Evolutionary conservation across 495 filamentous ascomycete species (phyloP), one percentile per base, ranked within the genome.

Genomic region (Podospora sp.): DNA sequence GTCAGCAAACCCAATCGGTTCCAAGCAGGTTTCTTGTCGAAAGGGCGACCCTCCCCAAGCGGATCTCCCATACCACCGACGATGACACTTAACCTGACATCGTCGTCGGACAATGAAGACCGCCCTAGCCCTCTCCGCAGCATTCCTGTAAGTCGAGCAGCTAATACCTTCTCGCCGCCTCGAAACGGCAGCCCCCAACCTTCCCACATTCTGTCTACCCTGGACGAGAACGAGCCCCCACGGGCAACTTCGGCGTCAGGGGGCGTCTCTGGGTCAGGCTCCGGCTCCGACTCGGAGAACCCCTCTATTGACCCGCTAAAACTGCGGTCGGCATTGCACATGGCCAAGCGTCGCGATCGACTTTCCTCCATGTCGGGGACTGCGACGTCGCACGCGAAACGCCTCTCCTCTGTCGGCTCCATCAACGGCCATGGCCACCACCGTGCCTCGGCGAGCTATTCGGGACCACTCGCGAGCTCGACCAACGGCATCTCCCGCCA

Each of bases 1-100:
- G 70, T 78, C 60, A 74, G 83, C 70, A 93, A 91, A 71, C 87
- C 85, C 62, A 93, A 87, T 77, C 86, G 95, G 36, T 97, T 99
- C 83, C 91, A 97, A 73, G 84, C 93, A 35, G 95, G 95, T 26
- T 97, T 96, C 76, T 81, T 98, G 61, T 89, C 91, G 21, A 96
- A 96, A 81, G 61, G 72, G 27, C 70, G 75, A 12, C 53, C 69
- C 0, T 73, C 77, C 40, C 40, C 5, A 0, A 69, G 77, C 64
- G 88, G 86, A 65, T 92, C 91, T 33, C 90, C 90, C 6, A 76
- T 85, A 26, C 82, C 89, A 24, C 90, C 89, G 7, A 86, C 87
- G 0, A 80, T 90, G 25, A 82, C 86, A 11, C 79, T 92, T 36
- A 85, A 84, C 65, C 84, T 88, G 2, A 86, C 85, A 9, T 85